Conservation (phyloP, 1,284 basidiomycete species). For the Leccinum solheimii region DNA sequence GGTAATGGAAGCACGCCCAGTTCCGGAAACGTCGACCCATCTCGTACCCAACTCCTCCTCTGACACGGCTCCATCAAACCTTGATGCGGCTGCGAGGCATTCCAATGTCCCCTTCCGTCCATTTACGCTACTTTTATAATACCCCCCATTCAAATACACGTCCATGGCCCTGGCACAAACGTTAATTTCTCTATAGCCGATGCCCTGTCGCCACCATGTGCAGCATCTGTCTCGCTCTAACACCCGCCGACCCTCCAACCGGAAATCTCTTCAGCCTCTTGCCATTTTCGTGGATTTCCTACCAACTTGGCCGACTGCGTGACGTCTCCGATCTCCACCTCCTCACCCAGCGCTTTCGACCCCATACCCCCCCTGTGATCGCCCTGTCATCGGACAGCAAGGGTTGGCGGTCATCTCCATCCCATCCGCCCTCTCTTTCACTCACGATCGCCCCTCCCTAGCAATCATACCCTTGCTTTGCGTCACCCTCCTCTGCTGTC, state of each 20-base stretch:
- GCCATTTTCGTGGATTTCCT: constrained; percentile 5
- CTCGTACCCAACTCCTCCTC: not conserved
- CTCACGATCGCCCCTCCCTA: not conserved
- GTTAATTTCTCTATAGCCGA: constrained; percentile 22
- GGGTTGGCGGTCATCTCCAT: constrained; percentile 1
- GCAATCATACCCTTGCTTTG: not conserved
- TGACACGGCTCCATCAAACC: constrained; percentile 28
- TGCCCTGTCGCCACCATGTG: constrained; percentile 9
- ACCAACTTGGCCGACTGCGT: not conserved
- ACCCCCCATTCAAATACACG: constrained; percentile 3
- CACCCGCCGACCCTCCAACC: not conserved
- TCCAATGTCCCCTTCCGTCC: constrained; percentile 7
- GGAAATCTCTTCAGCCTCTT: constrained; percentile 9
- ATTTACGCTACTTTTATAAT: constrained; percentile 12
- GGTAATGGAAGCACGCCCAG: constrained; percentile 20
- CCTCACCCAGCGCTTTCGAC: not conserved
- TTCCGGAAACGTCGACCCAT: constrained; percentile 8
- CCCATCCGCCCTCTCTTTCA: not conserved
- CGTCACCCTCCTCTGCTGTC: constrained; percentile 1
- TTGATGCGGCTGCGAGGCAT: constrained; percentile 22
- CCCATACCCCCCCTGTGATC: constrained; percentile 5
- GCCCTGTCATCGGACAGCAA: not conserved
- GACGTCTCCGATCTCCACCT: constrained; percentile 8
- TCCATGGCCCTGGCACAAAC: constrained; percentile 7
- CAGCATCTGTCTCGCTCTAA: constrained; percentile 5